Percentiles rank a stretch among this genome's conserved stretches.
Evolutionary conservation across 2,329 filamentous ascomycete species (phyloP).

Genomic region (Diaporthe sp.): DNA sequence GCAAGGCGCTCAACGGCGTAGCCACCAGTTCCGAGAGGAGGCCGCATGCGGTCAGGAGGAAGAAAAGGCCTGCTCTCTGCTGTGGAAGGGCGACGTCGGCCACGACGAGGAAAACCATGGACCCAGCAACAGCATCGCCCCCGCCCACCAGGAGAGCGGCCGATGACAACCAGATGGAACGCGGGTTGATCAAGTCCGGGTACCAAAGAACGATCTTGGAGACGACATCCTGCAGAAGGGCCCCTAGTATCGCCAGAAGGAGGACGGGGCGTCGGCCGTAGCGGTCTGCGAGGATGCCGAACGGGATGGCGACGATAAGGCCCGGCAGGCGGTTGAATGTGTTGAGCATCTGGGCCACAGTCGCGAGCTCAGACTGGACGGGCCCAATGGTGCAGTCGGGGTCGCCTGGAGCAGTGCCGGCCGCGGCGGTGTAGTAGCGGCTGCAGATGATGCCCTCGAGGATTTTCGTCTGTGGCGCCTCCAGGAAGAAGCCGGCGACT

Average conservation of each 20-base stretch:
- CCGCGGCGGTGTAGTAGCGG: neutral
- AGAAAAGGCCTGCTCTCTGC: conserved; percentile 14
- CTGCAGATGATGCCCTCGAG: conserved; percentile 16
- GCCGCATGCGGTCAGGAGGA: conserved; percentile 7
- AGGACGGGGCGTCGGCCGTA: conserved; percentile 14
- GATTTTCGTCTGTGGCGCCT: conserved; percentile 13
- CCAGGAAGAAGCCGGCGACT: conserved; percentile 15
- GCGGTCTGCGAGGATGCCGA: conserved; percentile 12
- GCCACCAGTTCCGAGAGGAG: neutral
- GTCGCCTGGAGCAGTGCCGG: neutral
- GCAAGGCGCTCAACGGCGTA: conserved; percentile 17
- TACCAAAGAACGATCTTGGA: conserved; percentile 21
- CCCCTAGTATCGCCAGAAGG: conserved; percentile 10
- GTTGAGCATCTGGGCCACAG: conserved; percentile 21
- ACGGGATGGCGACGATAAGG: conserved; percentile 8
- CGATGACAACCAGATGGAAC: conserved; percentile 7
- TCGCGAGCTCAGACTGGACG: conserved; percentile 22
- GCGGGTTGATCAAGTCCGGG: neutral
- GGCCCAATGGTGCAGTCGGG: neutral
- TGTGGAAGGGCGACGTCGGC: conserved; percentile 9
- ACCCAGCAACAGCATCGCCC: neutral
- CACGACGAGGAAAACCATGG: conserved; percentile 6
- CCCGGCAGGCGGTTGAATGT: conserved; percentile 21
- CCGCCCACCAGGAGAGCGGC: neutral
- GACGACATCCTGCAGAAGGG: conserved; percentile 6